These are phyloP conservation scores for Aspergillus sojae DNA, from an alignment of 2,329 filamentous ascomycete species.

Conservation along the genomic window DNA sequence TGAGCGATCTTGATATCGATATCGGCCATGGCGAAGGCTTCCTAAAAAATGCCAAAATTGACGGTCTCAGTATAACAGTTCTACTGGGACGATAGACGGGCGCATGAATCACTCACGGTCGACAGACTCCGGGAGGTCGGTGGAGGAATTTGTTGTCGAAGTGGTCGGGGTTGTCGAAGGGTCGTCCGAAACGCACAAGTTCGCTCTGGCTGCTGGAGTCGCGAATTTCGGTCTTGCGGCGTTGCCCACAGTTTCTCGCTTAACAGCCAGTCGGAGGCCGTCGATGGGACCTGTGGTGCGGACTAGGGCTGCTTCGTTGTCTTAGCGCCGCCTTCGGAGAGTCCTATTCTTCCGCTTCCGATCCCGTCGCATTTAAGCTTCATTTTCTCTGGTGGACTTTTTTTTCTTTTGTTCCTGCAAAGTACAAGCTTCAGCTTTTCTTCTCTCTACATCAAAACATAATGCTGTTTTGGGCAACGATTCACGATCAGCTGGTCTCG, in stretches of 20 bases:
- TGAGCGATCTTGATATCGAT: slow-evolving; percentile 78
- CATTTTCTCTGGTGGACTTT: slow-evolving; percentile 1
- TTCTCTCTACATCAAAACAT: slow-evolving; percentile 18
- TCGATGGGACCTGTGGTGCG: slow-evolving; percentile 24
- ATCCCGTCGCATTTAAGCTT: slow-evolving; percentile 24
- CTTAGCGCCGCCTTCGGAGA: slow-evolving; percentile 14
- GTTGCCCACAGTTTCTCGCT: slow-evolving; percentile 45
- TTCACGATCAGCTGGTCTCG: too few species aligned
- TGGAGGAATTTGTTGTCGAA: slow-evolving; percentile 43
- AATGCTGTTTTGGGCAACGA: slow-evolving; percentile 20
- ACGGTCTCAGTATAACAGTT: slow-evolving; percentile 28
- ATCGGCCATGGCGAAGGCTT: slow-evolving; percentile 76
- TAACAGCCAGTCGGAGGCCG: slow-evolving; percentile 39
- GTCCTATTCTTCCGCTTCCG: slow-evolving; percentile 29
- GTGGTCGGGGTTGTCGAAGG: slow-evolving; percentile 41
- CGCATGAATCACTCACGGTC: slow-evolving; percentile 41
- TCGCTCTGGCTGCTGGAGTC: slow-evolving; percentile 29
- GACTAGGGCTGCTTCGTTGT: slow-evolving; percentile 39
- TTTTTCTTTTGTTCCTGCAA: neutral
- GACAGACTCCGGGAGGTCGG: slow-evolving; percentile 41
- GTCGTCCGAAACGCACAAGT: slow-evolving; percentile 38
- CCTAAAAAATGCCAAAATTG: slow-evolving; percentile 45
- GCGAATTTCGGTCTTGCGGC: slow-evolving; percentile 43
- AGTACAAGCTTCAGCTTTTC: neutral
- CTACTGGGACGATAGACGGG: slow-evolving; percentile 16